Conservation (phyloP, 2,329 filamentous ascomycete genomes). For the Lachnellula hyalina region DNA sequence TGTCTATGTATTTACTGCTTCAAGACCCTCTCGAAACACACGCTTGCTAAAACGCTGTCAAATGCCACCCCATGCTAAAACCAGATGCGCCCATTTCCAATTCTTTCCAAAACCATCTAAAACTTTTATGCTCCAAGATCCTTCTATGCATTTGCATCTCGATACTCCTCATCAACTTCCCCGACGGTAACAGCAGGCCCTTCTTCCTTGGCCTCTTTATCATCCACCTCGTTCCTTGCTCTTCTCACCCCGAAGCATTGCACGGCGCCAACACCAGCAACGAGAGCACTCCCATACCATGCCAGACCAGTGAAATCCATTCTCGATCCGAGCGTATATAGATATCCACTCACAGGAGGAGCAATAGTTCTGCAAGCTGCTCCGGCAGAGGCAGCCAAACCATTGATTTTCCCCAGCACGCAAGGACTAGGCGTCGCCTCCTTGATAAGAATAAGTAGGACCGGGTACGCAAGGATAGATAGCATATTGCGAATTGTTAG, state of each 20-base stretch:
- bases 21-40: background rate
- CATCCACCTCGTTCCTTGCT: slow-evolving; percentile 2
- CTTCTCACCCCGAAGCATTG: slow-evolving; percentile 48
- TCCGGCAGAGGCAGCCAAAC: slow-evolving; percentile 59
- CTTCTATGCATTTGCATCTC: background rate
- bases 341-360: slow-evolving; percentile 57
- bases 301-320: slow-evolving; percentile 56
- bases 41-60: slow-evolving; percentile 9
- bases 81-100: background rate
- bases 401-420: slow-evolving; percentile 60
- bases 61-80: background rate
- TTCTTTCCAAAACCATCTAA: background rate
- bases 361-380: slow-evolving; percentile 64
- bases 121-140: background rate
- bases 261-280: slow-evolving; percentile 51
- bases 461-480: slow-evolving; percentile 58
- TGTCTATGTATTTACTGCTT: too few species aligned
- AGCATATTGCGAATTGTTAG: slow-evolving; percentile 50
- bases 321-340: slow-evolving; percentile 56
- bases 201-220: background rate
- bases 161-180: background rate
- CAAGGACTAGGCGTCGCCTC: slow-evolving; percentile 53
- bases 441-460: slow-evolving; percentile 63
- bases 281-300: slow-evolving; percentile 57
- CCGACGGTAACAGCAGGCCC: background rate